Base-by-base conservation (phyloP, 805 yeast species). In the Jamesozyma hellenica region DNA sequence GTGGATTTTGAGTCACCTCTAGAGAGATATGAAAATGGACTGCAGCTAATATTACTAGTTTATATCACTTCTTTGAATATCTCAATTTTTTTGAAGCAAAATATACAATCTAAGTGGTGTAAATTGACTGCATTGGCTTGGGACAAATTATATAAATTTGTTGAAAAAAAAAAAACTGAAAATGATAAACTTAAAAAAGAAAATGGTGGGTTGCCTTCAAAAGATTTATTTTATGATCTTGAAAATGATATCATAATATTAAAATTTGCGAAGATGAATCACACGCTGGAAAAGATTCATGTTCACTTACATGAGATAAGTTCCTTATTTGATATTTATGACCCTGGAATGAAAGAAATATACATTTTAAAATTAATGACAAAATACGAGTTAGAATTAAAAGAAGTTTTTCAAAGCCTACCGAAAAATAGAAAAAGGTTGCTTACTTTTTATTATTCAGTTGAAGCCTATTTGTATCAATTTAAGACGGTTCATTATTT, bases 391-490 rank as follows among this genome's bases (percentile, higher is more conserved):
- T 54, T 55, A 25, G 66, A 68, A 38, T 60, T 82, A 39, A 58
- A 63, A 28, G 41, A 47, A 1, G 48, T 77, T 14, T 69, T 63
- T 45, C 49, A 49, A 13, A 54, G 62, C 34, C 68, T 77, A 25
- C 52, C 60, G 2, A 43, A 52, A 4, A 58, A 61, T 16, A 66
- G 71, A 28, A 67, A 66, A 42, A 64, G 67, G 29, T 52, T 67
- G 31, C 55, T 71, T 55, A 66, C 79, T 3, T 77, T 70, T 55
- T 72, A 66, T 50, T 74, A 71, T 50, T 73, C 83, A 1, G 78
- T 78, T 18, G 80, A 78, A 51, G 84, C 84, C 0, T 78, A 75
- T 52, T 57, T 79, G 13, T 74, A 76, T 50, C 84, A 79, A 52
- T 82, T 82, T 41, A 57, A 61, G 30, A 53, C 63, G 38, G 56